Evolutionary conservation across 2,329 filamentous ascomycete genomes (phyloP), one percentile per base, ranked within the genome.

Genomic region (Exophiala oligosperma): DNA sequence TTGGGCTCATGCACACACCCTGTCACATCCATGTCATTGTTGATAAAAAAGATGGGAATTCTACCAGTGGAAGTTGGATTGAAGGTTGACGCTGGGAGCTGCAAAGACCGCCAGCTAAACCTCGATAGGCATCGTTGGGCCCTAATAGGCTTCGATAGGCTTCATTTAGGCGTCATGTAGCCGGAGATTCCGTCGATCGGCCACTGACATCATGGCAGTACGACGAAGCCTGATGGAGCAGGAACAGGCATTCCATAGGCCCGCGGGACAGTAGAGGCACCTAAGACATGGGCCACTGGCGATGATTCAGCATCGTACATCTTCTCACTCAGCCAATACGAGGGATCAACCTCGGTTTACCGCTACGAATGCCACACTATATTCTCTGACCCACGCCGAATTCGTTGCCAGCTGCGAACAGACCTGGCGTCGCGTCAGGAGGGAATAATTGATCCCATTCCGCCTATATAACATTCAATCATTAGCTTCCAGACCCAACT

Each of bases 371-470:
- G n/a, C 32, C 32, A 35, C 32, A 43, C 21, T 43, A 43, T 24
- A 44, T 38, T 9, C 29, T 11, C 24, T 43, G 46, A 12, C 28
- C 53, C 52, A 60, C 55, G 21, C 35, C 50, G 49, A 54, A 51
- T 4, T 50, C 38, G n/a, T 49, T 24, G 6, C 40, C 40, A 21
- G 14, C 40, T 43, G n/a, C 40, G 9, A 43, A 43, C 5, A 43
- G 14, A 17, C 40, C 40, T 23, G 40, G n/a, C 40, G 40, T 43
- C 40, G 82, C 73, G 29, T 76, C 66, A 6, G 67, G 66, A n/a
- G 71, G 71, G 48, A 72, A 72, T 28, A 73, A 52, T 50, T 71
- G 69, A 59, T 73, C 70, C 71, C 70, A 73, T 68, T 73, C 71
- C 29, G 64, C 60, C 70, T 72, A 52, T 9, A 48, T 14, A 52